phyloP scores from a whole-genome alignment of 768 basidiomycete species.

The Tremella yokohamensis region DNA sequence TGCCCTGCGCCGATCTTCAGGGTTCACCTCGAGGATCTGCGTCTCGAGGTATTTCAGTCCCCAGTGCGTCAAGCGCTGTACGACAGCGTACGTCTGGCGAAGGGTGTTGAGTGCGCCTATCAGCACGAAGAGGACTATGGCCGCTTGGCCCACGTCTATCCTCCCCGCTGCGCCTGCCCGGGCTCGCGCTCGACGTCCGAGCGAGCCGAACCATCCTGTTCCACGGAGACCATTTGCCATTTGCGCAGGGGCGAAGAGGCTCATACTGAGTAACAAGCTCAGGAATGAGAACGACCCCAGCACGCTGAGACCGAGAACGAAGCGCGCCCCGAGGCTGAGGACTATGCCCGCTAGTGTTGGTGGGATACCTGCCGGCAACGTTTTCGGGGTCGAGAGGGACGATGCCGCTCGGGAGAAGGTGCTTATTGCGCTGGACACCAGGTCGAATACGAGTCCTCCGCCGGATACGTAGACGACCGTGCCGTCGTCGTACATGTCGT shows the following conservation, averaged over 20 bases:
- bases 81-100: constrained; percentile 21
- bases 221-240: constrained; percentile 34
- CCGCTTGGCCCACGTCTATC: constrained; percentile 20
- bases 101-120: constrained; percentile 38
- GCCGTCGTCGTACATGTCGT: constrained; percentile 10
- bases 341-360: not conserved
- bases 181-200: constrained; percentile 14
- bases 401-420: constrained; percentile 30
- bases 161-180: constrained; percentile 1
- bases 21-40: constrained; percentile 44
- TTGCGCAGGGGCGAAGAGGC: constrained; percentile 37
- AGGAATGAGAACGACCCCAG: constrained; percentile 40
- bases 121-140: constrained; percentile 38
- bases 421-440: constrained; percentile 31
- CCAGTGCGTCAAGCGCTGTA: constrained; percentile 16
- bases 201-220: constrained; percentile 28
- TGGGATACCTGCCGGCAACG: not conserved
- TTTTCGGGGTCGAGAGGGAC: not conserved
- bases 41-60: constrained; percentile 38
- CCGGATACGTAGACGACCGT: constrained; percentile 27
- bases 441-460: constrained; percentile 33
- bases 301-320: constrained; percentile 36
- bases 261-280: constrained; percentile 30
- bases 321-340: constrained; percentile 23
- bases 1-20: constrained; percentile 23